Conservation (phyloP, 768 basidiomycete species). For the Suillus variegatus region DNA sequence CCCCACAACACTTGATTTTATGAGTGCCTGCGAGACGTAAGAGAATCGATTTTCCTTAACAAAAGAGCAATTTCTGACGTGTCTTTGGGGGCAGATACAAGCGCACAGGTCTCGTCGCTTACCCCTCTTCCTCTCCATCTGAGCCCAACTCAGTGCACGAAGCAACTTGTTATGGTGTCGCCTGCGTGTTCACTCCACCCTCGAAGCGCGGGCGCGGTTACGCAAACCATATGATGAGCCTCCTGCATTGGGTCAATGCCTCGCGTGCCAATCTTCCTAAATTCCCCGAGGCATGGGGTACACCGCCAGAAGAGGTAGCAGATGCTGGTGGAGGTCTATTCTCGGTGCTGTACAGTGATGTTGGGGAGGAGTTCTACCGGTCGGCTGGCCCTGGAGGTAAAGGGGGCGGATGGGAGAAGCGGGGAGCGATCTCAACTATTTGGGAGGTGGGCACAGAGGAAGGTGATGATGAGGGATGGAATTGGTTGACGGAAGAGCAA, state of each 20-base stretch:
- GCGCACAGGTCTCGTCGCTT: constrained; percentile 34
- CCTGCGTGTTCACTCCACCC: constrained; percentile 57
- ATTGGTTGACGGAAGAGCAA: constrained; percentile 38
- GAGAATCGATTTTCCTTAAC: constrained; percentile 17
- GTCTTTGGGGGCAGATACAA: constrained; percentile 34
- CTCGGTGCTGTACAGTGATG: constrained; percentile 55
- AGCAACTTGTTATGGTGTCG: constrained; percentile 52
- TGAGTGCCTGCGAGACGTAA: constrained; percentile 66
- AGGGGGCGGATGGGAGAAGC: constrained; percentile 47
- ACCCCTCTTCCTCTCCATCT: constrained; percentile 16
- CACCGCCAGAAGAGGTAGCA: constrained; percentile 38
- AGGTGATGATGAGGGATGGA: constrained; percentile 13
- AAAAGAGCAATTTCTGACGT: constrained; percentile 1
- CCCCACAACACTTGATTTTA: constrained; percentile 48
- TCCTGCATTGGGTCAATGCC: constrained; percentile 59
- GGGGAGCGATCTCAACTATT: constrained; percentile 37
- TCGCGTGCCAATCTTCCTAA: constrained; percentile 29
- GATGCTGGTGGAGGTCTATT: constrained; percentile 43
- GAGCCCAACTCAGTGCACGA: constrained; percentile 22
- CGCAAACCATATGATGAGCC: constrained; percentile 64
- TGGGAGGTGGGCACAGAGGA: constrained; percentile 35
- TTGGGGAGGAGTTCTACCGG: constrained; percentile 50
- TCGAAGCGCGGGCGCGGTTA: constrained; percentile 55
- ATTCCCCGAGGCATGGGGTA: constrained; percentile 46
- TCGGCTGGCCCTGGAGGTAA: constrained; percentile 37